Percentiles rank a stretch among this genome's conserved stretches.
phyloP scores from a whole-genome alignment of 2,329 filamentous ascomycete species.

The Diaporthe sp. region DNA sequence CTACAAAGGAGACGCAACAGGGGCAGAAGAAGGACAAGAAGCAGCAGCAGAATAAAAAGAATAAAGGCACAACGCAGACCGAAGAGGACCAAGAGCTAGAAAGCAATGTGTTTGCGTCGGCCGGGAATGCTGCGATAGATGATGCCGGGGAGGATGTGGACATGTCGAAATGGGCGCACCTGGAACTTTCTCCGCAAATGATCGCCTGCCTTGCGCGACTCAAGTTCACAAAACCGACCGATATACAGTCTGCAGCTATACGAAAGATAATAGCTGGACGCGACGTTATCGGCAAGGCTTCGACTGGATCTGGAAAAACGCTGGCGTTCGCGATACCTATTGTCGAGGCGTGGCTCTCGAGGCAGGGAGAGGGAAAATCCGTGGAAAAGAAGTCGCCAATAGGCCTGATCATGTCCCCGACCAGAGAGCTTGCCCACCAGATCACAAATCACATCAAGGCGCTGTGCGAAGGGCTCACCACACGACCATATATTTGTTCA shows the following conservation, averaged over 20 bases:
- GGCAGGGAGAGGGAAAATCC: slow-evolving; percentile 54
- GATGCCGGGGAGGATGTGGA: slow-evolving; percentile 74
- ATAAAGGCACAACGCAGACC: slow-evolving; percentile 24
- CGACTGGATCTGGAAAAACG: slow-evolving; percentile 97
- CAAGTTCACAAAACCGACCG: slow-evolving; percentile 84
- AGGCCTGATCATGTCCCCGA: slow-evolving; percentile 90
- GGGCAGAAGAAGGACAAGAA: slow-evolving; percentile 49
- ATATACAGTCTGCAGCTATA: slow-evolving; percentile 85
- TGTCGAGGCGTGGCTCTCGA: slow-evolving; percentile 81
- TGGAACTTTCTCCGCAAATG: slow-evolving; percentile 80
- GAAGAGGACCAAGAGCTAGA: slow-evolving; percentile 53
- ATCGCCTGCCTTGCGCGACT: slow-evolving; percentile 83
- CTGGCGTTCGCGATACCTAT: slow-evolving; percentile 96
- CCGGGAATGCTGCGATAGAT: slow-evolving; percentile 64
- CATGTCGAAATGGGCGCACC: slow-evolving; percentile 82
- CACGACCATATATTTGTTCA: slow-evolving; percentile 82
- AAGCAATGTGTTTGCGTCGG: slow-evolving; percentile 67
- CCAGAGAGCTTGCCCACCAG: slow-evolving; percentile 93
- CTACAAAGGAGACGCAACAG: slow-evolving; percentile 44
- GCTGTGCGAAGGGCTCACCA: slow-evolving; percentile 74
- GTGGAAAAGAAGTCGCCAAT: slow-evolving; percentile 66
- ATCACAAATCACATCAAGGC: slow-evolving; percentile 85
- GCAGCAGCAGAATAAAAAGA: slow-evolving; percentile 47
- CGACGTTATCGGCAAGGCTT: slow-evolving; percentile 95
- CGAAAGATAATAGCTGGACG: slow-evolving; percentile 86